Conservation (phyloP, 805 yeast species). For the Yamadazyma endophytica region DNA sequence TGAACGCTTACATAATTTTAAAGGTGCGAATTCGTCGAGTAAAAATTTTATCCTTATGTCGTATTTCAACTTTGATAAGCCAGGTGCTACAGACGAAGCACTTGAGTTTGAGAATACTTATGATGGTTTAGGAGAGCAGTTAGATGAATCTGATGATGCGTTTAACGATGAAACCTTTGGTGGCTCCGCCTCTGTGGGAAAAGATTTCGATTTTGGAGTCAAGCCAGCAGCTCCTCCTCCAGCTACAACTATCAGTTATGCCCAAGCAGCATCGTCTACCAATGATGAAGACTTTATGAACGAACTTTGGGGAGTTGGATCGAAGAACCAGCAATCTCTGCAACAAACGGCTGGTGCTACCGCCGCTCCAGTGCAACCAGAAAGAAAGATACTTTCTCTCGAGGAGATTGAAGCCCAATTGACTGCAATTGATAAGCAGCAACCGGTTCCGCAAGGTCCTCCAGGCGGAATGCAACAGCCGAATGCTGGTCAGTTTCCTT, state of each 20-base stretch:
- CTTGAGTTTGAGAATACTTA: slow-evolving; percentile 82
- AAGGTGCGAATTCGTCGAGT: too few species aligned
- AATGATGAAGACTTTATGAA: slow-evolving; percentile 45
- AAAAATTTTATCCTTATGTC: too few species aligned
- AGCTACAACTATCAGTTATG: slow-evolving; percentile 31
- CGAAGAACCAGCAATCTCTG: slow-evolving; percentile 22
- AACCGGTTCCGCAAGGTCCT: slow-evolving; percentile 15
- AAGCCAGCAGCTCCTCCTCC: slow-evolving; percentile 12
- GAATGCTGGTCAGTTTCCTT: slow-evolving; percentile 27
- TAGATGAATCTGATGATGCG: slow-evolving; percentile 70
- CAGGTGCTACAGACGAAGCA: slow-evolving; percentile 38
- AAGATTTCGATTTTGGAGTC: slow-evolving; percentile 61
- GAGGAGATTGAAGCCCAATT: slow-evolving; percentile 84
- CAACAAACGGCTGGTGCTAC: slow-evolving; percentile 5
- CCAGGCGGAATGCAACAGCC: slow-evolving; percentile 18
- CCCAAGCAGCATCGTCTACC: slow-evolving; percentile 30
- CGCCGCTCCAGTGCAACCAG: too few species aligned
- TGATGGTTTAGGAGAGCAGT: slow-evolving; percentile 68
- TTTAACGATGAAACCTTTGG: slow-evolving; percentile 82
- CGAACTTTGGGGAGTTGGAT: slow-evolving; percentile 39
- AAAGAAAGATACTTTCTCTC: slow-evolving; percentile 58
- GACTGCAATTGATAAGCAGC: slow-evolving; percentile 40
- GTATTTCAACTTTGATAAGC: slow-evolving; percentile 63
- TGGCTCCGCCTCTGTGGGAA: slow-evolving; percentile 43
- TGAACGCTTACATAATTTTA: too few species aligned